These are phyloP conservation scores for Stagonosporopsis rhizophila DNA, from an alignment of 2,329 filamentous ascomycete species.

Conservation along the genomic window DNA sequence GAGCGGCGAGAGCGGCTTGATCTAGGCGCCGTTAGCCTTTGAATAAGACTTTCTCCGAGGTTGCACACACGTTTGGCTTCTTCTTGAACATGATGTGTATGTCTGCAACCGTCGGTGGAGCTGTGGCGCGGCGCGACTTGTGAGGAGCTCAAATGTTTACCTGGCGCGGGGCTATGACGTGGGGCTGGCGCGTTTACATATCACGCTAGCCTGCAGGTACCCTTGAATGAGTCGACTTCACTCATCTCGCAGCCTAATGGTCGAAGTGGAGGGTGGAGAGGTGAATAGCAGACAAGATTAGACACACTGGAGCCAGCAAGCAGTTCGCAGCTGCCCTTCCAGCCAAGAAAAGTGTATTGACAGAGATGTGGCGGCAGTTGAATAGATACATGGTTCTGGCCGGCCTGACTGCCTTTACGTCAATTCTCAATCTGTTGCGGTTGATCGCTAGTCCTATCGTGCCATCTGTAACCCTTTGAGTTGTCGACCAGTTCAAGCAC, in stretches of 20 bases:
- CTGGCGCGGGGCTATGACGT: constrained; percentile 16
- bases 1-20: constrained; percentile 71
- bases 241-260: constrained; percentile 4
- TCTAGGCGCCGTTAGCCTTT: constrained; percentile 50
- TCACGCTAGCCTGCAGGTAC: constrained; percentile 8
- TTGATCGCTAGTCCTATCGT: no score
- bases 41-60: no score
- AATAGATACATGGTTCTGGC: background rate
- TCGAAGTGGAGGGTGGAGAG: background rate
- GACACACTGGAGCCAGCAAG: background rate
- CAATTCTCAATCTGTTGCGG: no score
- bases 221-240: constrained; percentile 9
- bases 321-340: background rate
- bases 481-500: background rate
- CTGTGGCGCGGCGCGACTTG: background rate
- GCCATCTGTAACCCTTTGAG: no score
- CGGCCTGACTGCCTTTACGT: background rate
- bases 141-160: background rate
- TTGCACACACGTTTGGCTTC: constrained; percentile 60
- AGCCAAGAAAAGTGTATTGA: background rate
- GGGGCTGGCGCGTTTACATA: constrained; percentile 8
- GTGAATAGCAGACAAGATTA: background rate
- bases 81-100: constrained; percentile 65
- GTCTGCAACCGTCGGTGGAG: background rate
- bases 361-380: background rate